Base-by-base conservation (phyloP, 1,284 basidiomycete genomes). In the Schizophyllum amplum region DNA sequence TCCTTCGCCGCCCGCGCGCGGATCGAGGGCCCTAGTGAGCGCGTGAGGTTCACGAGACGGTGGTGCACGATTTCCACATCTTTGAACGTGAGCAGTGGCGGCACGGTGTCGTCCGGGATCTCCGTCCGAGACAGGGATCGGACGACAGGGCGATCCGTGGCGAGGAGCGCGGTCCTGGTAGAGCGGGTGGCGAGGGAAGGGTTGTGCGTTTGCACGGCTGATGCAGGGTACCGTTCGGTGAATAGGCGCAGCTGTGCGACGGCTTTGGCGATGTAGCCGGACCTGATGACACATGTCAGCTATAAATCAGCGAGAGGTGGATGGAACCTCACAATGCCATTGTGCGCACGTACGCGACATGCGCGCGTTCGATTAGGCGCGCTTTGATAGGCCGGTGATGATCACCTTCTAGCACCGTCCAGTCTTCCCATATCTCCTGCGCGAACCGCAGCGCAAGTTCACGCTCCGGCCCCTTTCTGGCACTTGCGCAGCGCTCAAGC, bases 31-130 rank as follows among this genome's bases (percentile, higher is more conserved):
- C 25, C 20, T 13, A 52, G 23, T 11, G 50, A 24, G 9, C 71
- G 72, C 1, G 66, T 69, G 21, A 21, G 48, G 4, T 73, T 76
- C 5, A 83, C 79, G 33, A 88, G 68, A 33, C 82, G 75, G 57
- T 86, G 77, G 64, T 90, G 87, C 50, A 90, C 69, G 17, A 83
- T 56, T 61, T 88, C 85, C 22, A 90, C 60, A 63, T 90, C 87
- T 4, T 68, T 62, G 64, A 88, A 89, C 11, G 78, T 77, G 23
- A 90, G 64, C 20, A 89, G 64, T 0, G 88, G 87, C 4, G 88
- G 85, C 1, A 90, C 83, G 15, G 73, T 67, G 61, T 89, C 86
- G 62, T 90, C 88, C 1, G 79, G 79, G 1, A 86, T 71, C 27
- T 82, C 81, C 5, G 71, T 65, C 0, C 67, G 66, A 6, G 79